phyloP scores from a whole-genome alignment of 192 early-diverging fungal genomes.

The Phlyctochytrium bullatum region DNA sequence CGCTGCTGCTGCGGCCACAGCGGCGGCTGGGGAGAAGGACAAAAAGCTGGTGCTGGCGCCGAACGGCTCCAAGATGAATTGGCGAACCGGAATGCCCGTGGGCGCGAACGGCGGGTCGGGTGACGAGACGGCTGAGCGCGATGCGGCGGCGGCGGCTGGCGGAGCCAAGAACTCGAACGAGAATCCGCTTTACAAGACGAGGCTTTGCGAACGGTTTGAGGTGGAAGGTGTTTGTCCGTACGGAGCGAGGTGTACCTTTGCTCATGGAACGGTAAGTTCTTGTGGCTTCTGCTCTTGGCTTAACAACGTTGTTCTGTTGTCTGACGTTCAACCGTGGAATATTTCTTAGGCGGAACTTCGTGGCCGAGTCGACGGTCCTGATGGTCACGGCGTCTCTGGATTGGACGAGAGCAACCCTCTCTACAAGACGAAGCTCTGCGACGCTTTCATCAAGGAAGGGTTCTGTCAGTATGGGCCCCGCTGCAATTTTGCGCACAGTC shows the following conservation, averaged over 20 bases:
- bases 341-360: conserved; percentile 49
- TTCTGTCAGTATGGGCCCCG: conserved; percentile 83
- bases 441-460: conserved; percentile 72
- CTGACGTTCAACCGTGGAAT: not conserved
- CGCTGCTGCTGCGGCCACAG: too few species aligned
- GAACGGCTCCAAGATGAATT: not conserved
- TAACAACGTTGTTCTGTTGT: too few species aligned
- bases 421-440: conserved; percentile 82
- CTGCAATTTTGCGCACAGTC: conserved; percentile 74
- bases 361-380: conserved; percentile 42
- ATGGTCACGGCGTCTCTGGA: conserved; percentile 19
- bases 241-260: conserved; percentile 69
- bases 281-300: too few species aligned
- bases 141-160: not conserved
- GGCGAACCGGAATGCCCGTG: not conserved
- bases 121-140: not conserved
- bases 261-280: conserved; percentile 56
- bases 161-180: too few species aligned
- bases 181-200: conserved; percentile 84
- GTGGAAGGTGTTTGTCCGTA: conserved; percentile 73
- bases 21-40: not conserved
- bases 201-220: conserved; percentile 81
- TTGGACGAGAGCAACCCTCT: conserved; percentile 60
- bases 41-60: not conserved
- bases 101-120: not conserved